Evolutionary conservation across 2,329 filamentous ascomycete genomes (phyloP), one percentile per base, ranked within the genome.

Genomic region (Exophiala sp.): DNA sequence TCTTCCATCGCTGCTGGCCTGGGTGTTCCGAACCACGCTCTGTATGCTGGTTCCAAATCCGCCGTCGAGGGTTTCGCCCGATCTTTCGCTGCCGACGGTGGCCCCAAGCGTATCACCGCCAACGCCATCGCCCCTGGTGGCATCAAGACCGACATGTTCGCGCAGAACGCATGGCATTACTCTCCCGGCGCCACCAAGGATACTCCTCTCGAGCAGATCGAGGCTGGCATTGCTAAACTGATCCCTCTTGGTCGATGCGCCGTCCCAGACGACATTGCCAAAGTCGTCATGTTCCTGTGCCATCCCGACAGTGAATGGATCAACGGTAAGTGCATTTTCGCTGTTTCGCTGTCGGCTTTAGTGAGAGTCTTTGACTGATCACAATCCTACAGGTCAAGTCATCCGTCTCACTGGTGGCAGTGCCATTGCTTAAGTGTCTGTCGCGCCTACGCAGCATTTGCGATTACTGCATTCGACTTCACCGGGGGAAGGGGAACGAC

Each of bases 91-190:
- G 83, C 82, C 45, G 83, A 87, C 68, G 85, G 83, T 65, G 83
- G 83, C 50, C 74, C 73, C 61, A 76, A 78, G 61, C 77, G 80
- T 43, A 81, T 86, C 63, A 86, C 83, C 0, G 82, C 84, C 68
- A 87, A 87, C 61, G 82, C 81, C 57, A 81, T 86, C 40, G 83
- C 83, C 1, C 83, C 83, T 1, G 83, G 83, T 48, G 83, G 83
- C 38, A 82, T 86, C 71, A 84, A 86, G 76, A 82, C 76, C 37
- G 85, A 88, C 66, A 88, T 88, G 85, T 88, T 84, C 71, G 75
- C 82, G 54, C 76, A 80, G 67, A 84, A 84, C 66, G 76, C 80
- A 19, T 83, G 80, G 79, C 77, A 80, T 63, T 82, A 82, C 65
- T 78, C 78, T 16, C 79, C 79, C 10, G 77, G 76, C 52, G 77